Conservation (phyloP, 768 basidiomycete genomes). For the Sutorius australiensis region DNA sequence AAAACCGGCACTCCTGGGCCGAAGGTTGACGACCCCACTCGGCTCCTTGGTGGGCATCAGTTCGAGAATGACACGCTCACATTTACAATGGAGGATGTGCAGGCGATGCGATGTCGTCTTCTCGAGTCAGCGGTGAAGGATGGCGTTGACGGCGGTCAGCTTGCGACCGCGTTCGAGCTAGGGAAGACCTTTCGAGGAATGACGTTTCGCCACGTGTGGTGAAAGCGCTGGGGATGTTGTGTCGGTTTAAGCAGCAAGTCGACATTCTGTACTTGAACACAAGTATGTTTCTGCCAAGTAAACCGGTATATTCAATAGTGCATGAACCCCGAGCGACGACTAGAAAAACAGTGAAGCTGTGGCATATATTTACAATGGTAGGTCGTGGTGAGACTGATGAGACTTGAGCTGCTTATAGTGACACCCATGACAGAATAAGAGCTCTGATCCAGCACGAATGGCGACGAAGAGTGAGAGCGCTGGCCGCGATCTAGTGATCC, state of each 20-base stretch:
- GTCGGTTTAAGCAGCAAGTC: neutral
- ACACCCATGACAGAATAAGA: neutral
- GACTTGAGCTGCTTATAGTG: neutral
- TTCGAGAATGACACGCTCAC: constrained; percentile 8
- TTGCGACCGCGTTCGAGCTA: constrained; percentile 20
- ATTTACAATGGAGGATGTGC: constrained; percentile 18
- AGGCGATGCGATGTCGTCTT: constrained; percentile 12
- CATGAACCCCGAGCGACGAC: neutral
- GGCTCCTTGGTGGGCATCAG: neutral
- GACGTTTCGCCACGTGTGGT: constrained; percentile 26
- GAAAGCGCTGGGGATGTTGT: neutral
- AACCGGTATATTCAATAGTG: neutral
- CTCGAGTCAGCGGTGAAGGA: constrained; percentile 5
- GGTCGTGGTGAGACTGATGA: neutral
- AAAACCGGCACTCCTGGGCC: neutral
- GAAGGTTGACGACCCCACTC: neutral
- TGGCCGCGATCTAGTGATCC: constrained; percentile 15
- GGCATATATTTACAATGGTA: constrained; percentile 2
- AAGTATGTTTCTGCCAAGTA: neutral
- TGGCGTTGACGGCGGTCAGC: constrained; percentile 2
- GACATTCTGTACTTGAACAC: neutral
- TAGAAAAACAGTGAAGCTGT: neutral
- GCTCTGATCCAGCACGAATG: neutral
- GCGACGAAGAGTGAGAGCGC: neutral
- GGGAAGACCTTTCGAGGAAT: constrained; percentile 21